phyloP scores from a whole-genome alignment of 225 moss, liverwort and hornwort species.

The Bryum argenteum region DNA sequence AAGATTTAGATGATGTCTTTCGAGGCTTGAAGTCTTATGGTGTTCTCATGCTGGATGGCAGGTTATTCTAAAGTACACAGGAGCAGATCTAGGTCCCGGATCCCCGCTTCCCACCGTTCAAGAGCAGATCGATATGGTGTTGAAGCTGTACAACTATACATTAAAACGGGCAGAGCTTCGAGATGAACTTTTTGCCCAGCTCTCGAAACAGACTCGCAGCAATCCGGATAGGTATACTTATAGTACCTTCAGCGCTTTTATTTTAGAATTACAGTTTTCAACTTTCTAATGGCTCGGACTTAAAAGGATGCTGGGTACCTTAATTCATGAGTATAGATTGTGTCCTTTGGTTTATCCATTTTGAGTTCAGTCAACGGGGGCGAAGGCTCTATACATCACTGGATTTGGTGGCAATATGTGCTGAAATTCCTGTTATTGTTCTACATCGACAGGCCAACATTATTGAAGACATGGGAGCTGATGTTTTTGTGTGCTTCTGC shows the following conservation, averaged over 20 bases:
- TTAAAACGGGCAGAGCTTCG: constrained; percentile 87
- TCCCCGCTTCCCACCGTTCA: constrained; percentile 65
- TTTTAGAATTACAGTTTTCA: background rate
- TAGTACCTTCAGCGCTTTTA: background rate
- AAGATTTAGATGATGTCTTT: constrained; percentile 2
- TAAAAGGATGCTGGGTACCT: background rate
- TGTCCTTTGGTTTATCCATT: background rate
- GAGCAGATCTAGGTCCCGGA: constrained; percentile 64
- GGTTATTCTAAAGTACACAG: constrained; percentile 86
- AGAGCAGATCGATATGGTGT: constrained; percentile 84
- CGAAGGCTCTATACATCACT: background rate
- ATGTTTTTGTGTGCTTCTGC: constrained; percentile 93
- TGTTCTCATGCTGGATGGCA: constrained; percentile 30
- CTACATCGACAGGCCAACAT: constrained; percentile 47
- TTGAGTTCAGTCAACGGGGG: background rate
- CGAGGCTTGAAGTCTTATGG: background rate
- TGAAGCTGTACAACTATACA: constrained; percentile 91
- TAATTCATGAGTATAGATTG: background rate
- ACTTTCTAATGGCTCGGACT: constrained; percentile 8
- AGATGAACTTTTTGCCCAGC: constrained; percentile 90
- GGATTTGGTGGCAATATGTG: constrained; percentile 14
- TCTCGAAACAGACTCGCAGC: constrained; percentile 88
- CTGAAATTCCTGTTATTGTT: constrained; percentile 23
- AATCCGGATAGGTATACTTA: constrained; percentile 73
- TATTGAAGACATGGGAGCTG: constrained; percentile 90